Conservation (phyloP, 2,329 filamentous ascomycete genomes). For the Gliomastix tumulicola region DNA sequence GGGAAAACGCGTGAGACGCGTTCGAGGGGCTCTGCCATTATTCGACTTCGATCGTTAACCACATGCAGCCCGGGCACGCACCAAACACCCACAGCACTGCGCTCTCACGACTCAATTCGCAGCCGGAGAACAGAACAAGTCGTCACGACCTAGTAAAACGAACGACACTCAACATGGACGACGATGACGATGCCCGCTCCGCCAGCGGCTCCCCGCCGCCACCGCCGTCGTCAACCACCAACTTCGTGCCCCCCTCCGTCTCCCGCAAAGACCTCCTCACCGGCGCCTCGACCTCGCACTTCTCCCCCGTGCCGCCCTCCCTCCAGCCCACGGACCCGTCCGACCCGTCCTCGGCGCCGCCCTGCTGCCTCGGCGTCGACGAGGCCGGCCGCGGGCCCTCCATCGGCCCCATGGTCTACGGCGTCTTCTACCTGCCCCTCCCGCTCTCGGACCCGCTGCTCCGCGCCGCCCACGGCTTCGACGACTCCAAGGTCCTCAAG, state of each 20-base stretch:
- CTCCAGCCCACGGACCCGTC: constrained; percentile 39
- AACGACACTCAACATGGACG: too few relatives aligned
- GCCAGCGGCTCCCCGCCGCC: too few relatives aligned
- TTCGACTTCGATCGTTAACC: too few relatives aligned
- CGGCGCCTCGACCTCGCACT: constrained; percentile 65
- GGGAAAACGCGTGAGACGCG: too few relatives aligned
- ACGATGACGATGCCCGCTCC: too few relatives aligned
- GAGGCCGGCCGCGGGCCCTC: constrained; percentile 92
- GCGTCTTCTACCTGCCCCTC: constrained; percentile 68
- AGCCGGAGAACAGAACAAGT: too few relatives aligned
- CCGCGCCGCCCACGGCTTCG: constrained; percentile 74
- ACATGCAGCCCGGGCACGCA: too few relatives aligned
- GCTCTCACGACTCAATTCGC: too few relatives aligned
- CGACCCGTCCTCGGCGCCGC: constrained; percentile 21
- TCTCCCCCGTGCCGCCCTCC: constrained; percentile 58
- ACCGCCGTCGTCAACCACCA: constrained; percentile 12
- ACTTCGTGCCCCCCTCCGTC: constrained; percentile 66
- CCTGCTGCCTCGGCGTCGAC: constrained; percentile 79
- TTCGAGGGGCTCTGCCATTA: too few relatives aligned
- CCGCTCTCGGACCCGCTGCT: constrained; percentile 66
- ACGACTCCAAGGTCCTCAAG: constrained; percentile 91
- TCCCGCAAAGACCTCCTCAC: constrained; percentile 46
- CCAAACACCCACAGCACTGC: too few relatives aligned
- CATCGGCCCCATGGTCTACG: constrained; percentile 74
- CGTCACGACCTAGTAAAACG: too few relatives aligned